Conservation (phyloP, 345 rosid genomes). For the Gossypium anomalum region DNA sequence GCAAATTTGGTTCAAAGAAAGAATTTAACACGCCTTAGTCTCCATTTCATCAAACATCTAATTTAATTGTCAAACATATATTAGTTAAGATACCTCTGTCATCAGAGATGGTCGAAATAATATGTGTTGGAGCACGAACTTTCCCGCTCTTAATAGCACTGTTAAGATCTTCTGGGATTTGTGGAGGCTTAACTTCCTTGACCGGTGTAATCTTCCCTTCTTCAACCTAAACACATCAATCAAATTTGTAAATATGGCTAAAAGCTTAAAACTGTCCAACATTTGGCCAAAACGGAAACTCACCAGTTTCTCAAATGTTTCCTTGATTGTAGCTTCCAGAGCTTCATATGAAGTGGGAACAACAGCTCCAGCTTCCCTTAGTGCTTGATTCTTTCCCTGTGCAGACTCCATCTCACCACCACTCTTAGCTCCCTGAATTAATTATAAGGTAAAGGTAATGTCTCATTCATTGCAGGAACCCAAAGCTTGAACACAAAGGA, state of each 20-base stretch:
- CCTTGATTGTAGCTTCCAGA: constrained; percentile 66
- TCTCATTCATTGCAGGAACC: background rate
- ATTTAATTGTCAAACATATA: background rate
- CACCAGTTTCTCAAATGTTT: constrained; percentile 86
- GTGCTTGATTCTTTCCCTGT: constrained; percentile 96
- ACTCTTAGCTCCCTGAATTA: constrained; percentile 89
- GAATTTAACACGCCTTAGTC: constrained; percentile 7
- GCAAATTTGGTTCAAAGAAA: constrained; percentile 15
- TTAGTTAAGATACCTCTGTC: constrained; percentile 61
- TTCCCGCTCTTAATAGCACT: constrained; percentile 91
- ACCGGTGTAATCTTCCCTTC: constrained; percentile 65
- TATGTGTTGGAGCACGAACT: constrained; percentile 95
- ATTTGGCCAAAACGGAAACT: constrained; percentile 22
- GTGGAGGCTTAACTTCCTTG: constrained; percentile 83
- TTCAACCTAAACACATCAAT: constrained; percentile 46
- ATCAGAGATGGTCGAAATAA: constrained; percentile 93
- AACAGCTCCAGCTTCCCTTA: constrained; percentile 77
- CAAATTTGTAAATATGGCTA: constrained; percentile 4
- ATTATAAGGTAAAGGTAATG: constrained; percentile 12
- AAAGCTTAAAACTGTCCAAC: background rate
- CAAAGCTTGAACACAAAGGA: background rate
- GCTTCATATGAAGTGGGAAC: constrained; percentile 95
- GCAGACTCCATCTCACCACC: constrained; percentile 98
- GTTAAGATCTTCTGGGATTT: constrained; percentile 94
- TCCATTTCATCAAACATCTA: background rate